A percentile compares a stretch with the other conserved stretches of the same genome.
These are phyloP conservation scores for Chrysanthemum seticuspe DNA, from an alignment of 129 eudicot species.

Conservation along the genomic window DNA sequence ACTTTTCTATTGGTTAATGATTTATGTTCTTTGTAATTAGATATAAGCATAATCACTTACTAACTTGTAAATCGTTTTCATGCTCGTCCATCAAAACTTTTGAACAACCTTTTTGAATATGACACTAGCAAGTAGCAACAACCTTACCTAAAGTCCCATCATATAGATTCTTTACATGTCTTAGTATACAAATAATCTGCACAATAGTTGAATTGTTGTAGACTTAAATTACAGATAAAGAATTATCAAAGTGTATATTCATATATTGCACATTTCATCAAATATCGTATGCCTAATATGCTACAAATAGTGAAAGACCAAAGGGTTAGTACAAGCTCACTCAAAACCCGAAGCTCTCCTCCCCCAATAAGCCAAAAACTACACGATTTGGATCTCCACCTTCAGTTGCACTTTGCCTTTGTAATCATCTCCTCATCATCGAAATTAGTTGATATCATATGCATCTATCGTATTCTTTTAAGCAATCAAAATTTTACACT, in stretches of 20 bases:
- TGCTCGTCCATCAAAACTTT: too few species aligned
- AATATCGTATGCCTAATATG: not conserved
- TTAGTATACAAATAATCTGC: not conserved
- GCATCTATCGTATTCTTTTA: not conserved
- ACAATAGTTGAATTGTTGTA: not conserved
- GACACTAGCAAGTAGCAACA: too few species aligned
- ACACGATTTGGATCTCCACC: not conserved
- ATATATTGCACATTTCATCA: not conserved
- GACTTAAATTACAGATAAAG: not conserved
- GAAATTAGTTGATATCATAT: not conserved
- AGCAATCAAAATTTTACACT: not conserved
- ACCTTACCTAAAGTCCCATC: too few species aligned
- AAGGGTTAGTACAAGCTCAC: slow-evolving; percentile 14
- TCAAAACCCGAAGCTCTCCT: not conserved
- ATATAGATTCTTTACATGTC: too few species aligned
- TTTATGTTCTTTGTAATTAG: too few species aligned
- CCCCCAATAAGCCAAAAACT: not conserved
- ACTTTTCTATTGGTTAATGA: too few species aligned
- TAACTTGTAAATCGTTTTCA: too few species aligned
- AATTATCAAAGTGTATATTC: slow-evolving; percentile 5
- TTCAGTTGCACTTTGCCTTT: not conserved
- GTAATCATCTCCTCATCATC: not conserved
- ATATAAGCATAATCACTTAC: too few species aligned
- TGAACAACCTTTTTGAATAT: too few species aligned
- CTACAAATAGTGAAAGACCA: slow-evolving; percentile 25